These are phyloP conservation scores for Strobilomyces echinocephalus DNA, from an alignment of 768 basidiomycete species.

Conservation along the genomic window DNA sequence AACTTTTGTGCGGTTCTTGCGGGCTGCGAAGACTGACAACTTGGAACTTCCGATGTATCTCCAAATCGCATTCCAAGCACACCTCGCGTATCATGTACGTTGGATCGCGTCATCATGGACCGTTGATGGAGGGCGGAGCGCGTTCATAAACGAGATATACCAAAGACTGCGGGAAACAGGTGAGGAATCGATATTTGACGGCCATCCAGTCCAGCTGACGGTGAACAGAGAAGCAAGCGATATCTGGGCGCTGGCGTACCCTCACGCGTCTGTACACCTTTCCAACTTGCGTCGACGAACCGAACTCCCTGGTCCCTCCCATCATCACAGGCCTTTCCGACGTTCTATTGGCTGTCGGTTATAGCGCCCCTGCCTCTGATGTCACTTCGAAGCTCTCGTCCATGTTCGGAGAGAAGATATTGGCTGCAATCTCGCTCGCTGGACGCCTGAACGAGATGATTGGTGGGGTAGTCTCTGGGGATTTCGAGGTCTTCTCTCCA, in stretches of 20 bases:
- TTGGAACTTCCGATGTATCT: conserved; percentile 1
- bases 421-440: neutral
- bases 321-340: neutral
- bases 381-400: neutral
- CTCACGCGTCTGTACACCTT: conserved; percentile 1
- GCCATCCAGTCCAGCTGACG: neutral
- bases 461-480: conserved; percentile 1
- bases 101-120: conserved; percentile 10
- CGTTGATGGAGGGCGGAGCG: neutral
- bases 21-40: neutral
- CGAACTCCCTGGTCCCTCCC: neutral
- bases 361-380: neutral
- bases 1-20: neutral
- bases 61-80: conserved; percentile 9
- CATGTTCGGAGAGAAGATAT: neutral
- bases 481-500: conserved; percentile 4
- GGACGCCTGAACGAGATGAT: conserved; percentile 3
- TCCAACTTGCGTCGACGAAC: neutral
- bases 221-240: conserved; percentile 2
- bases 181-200: neutral
- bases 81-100: neutral
- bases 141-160: neutral
- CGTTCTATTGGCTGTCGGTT: conserved; percentile 2
- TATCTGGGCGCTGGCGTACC: neutral
- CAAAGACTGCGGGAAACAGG: conserved; percentile 1